phyloP scores from a whole-genome alignment of 331 rosid species.

The Acacia concinna region DNA sequence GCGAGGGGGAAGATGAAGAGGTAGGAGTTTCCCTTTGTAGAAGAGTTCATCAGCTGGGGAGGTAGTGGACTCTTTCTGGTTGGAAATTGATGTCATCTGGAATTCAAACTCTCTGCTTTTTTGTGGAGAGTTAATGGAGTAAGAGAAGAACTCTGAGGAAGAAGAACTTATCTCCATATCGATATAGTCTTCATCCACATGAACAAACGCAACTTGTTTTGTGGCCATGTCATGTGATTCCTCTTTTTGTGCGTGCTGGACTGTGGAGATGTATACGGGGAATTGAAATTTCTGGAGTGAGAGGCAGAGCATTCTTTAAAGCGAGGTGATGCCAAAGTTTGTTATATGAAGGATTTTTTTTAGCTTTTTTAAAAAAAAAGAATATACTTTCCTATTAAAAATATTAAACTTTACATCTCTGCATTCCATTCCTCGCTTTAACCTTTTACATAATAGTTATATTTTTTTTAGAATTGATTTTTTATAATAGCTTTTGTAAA shows the following conservation, averaged over 20 bases:
- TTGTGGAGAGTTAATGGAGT: conserved; percentile 53
- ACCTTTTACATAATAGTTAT: no score
- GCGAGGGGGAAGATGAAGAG: conserved; percentile 96
- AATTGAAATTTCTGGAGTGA: conserved; percentile 51
- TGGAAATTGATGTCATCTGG: conserved; percentile 64
- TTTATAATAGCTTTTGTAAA: no score
- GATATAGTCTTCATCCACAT: conserved; percentile 75
- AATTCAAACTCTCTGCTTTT: conserved; percentile 79
- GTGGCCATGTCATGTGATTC: conserved; percentile 58
- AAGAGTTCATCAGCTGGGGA: conserved; percentile 94
- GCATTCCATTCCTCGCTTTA: conserved; percentile 24
- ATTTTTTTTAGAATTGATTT: no score
- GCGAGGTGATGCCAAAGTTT: conserved; percentile 46
- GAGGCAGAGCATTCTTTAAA: conserved; percentile 51
- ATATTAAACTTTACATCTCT: conserved; percentile 25
- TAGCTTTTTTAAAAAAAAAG: no score
- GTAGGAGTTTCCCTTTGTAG: conserved; percentile 94
- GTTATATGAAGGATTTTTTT: background rate
- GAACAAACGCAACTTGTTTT: conserved; percentile 45
- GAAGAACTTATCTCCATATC: conserved; percentile 74
- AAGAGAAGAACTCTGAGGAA: conserved; percentile 47
- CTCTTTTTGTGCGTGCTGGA: conserved; percentile 31
- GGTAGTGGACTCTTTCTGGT: conserved; percentile 46
- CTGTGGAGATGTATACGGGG: conserved; percentile 58
- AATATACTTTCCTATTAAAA: background rate